Percentiles rank a stretch among this genome's conserved stretches.
Evolutionary conservation across 108 stramenopile genomes (phyloP).

Genomic region (Chaetoceros tenuissimus): DNA sequence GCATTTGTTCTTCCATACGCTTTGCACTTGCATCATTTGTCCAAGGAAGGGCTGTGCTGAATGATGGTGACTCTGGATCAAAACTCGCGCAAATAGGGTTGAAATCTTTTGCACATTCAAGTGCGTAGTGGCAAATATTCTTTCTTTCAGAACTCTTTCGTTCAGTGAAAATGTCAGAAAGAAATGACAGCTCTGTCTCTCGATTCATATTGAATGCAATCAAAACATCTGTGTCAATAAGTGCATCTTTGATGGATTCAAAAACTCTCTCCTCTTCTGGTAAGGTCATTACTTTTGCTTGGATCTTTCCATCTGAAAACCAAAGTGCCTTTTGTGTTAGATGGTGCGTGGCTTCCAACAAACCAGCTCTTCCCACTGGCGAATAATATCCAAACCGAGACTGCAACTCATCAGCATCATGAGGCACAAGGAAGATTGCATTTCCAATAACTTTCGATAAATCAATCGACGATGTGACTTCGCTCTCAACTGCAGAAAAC

Average conservation of each 20-base stretch:
- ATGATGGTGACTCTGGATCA: conserved; percentile 39
- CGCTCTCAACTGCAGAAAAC: too few relatives aligned
- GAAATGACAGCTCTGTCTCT: conserved; percentile 29
- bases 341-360: conserved; percentile 41
- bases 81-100: conserved; percentile 49
- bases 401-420: not conserved
- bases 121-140: conserved; percentile 50
- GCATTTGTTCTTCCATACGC: conserved; percentile 55
- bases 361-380: conserved; percentile 37
- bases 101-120: conserved; percentile 37
- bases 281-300: conserved; percentile 23
- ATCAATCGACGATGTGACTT: too few relatives aligned
- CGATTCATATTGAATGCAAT: conserved; percentile 43
- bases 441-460: conserved; percentile 10
- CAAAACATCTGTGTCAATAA: conserved; percentile 30
- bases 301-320: conserved; percentile 50
- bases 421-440: conserved; percentile 19
- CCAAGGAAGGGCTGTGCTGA: conserved; percentile 47
- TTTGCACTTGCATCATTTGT: conserved; percentile 43
- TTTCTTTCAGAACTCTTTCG: conserved; percentile 7
- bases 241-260: conserved; percentile 12
- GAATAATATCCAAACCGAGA: conserved; percentile 53
- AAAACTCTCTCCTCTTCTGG: conserved; percentile 13
- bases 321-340: conserved; percentile 37
- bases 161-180: conserved; percentile 23